phyloP scores from a whole-genome alignment of 2,329 filamentous ascomycete genomes.

The Tolypocladium nubicola region DNA sequence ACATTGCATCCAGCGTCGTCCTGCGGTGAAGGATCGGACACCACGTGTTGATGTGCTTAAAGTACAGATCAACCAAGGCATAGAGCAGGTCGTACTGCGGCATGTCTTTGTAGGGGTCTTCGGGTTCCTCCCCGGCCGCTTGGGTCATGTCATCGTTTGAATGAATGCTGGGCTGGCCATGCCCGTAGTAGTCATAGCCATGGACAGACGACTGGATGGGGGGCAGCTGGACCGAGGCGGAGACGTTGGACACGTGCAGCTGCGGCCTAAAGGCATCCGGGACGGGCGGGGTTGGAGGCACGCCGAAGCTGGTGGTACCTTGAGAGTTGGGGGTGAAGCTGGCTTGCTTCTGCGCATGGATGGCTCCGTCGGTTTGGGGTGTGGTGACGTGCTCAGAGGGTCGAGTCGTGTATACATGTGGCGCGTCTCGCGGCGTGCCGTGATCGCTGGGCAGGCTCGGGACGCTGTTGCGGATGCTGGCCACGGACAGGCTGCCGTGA shows the following conservation, averaged over 20 bases:
- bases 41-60: slow-evolving; percentile 73
- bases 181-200: slow-evolving; percentile 39
- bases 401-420: slow-evolving; percentile 30
- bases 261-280: slow-evolving; percentile 40
- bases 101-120: slow-evolving; percentile 47
- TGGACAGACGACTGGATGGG: slow-evolving; percentile 28
- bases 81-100: slow-evolving; percentile 68
- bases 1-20: slow-evolving; percentile 70
- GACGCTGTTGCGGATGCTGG: slow-evolving; percentile 38
- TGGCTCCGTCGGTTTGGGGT: slow-evolving; percentile 43
- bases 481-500: slow-evolving; percentile 17
- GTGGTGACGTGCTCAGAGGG: slow-evolving; percentile 38
- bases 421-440: slow-evolving; percentile 40
- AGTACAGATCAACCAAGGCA: slow-evolving; percentile 63
- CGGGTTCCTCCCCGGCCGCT: slow-evolving; percentile 13
- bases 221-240: slow-evolving; percentile 22
- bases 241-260: slow-evolving; percentile 28
- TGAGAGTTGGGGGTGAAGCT: slow-evolving; percentile 35
- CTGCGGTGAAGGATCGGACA: slow-evolving; percentile 85
- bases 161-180: slow-evolving; percentile 32
- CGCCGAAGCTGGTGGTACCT: slow-evolving; percentile 34
- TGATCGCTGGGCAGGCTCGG: slow-evolving; percentile 44
- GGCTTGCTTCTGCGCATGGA: slow-evolving; percentile 53
- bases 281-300: slow-evolving; percentile 34
- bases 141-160: slow-evolving; percentile 39